Conservation (phyloP, 345 rosid species). For the Sonneratia alba region DNA sequence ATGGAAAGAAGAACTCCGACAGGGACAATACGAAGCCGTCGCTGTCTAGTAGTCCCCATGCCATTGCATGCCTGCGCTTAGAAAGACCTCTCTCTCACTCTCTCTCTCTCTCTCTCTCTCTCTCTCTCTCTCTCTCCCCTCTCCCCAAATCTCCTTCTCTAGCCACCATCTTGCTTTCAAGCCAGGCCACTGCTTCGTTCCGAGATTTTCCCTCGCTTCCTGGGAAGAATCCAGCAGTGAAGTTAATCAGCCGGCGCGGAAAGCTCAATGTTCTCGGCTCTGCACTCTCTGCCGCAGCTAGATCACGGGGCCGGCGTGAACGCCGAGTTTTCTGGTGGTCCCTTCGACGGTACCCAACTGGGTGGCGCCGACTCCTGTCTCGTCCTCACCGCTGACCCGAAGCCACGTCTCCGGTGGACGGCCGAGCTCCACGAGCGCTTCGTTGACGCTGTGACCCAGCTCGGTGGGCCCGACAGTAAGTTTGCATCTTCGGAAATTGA, state of each 20-base stretch:
- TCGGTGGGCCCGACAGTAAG: constrained; percentile 95
- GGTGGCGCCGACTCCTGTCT: constrained; percentile 60
- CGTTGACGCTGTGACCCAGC: constrained; percentile 82
- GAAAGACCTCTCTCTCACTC: background rate
- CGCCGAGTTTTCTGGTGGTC: constrained; percentile 33
- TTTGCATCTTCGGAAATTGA: background rate
- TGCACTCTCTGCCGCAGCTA: constrained; percentile 54
- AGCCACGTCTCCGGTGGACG: constrained; percentile 97
- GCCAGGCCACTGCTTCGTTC: background rate
- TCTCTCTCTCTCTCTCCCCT: constrained; percentile 3
- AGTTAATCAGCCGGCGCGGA: background rate
- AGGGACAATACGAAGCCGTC: constrained; percentile 15
- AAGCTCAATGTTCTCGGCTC: constrained; percentile 57
- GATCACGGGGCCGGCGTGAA: constrained; percentile 32
- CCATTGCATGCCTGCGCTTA: constrained; percentile 10
- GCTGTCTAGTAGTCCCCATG: constrained; percentile 8
- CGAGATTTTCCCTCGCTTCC: constrained; percentile 7
- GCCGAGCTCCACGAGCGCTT: constrained; percentile 91
- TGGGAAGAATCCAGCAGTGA: background rate
- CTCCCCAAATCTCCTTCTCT: background rate
- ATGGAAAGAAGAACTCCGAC: constrained; percentile 9
- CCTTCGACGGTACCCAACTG: constrained; percentile 58
- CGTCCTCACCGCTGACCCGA: constrained; percentile 86
- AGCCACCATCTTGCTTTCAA: background rate
- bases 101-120: background rate